Evolutionary conservation across 441 rosid species (phyloP).

Genomic region (Hypseocharis bilobata): DNA sequence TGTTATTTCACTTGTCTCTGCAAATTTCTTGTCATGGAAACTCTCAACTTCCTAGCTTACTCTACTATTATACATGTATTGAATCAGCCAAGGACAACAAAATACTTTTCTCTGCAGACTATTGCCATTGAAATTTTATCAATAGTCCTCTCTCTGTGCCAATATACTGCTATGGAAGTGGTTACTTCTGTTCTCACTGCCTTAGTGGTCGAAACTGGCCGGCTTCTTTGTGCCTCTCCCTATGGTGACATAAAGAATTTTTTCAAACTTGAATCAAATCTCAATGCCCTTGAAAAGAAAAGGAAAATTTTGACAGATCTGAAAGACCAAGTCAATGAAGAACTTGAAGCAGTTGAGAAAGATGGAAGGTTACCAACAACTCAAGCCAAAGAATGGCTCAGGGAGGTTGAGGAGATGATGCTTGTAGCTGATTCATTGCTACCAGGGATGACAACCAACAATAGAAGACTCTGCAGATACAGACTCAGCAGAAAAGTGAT

Average conservation of each 20-base stretch:
- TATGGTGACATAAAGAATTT: too few species aligned
- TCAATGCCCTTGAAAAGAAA: constrained; percentile 18
- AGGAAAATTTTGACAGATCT: constrained; percentile 15
- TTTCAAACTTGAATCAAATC: constrained; percentile 22
- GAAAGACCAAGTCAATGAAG: constrained; percentile 11
- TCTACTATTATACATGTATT: too few species aligned
- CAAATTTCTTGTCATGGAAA: too few species aligned
- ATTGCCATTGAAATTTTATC: not conserved
- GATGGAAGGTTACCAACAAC: constrained; percentile 3
- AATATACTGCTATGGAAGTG: not conserved
- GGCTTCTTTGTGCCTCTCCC: not conserved
- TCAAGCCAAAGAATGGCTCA: constrained; percentile 2
- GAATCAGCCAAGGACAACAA: too few species aligned
- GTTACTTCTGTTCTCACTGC: not conserved
- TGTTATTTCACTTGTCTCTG: too few species aligned
- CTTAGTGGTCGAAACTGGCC: not conserved
- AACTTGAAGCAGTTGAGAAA: constrained; percentile 16
- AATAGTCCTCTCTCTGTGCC: too few species aligned
- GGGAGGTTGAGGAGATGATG: not conserved
- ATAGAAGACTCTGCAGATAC: not conserved
- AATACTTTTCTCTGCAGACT: too few species aligned
- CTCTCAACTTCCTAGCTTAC: too few species aligned
- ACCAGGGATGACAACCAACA: constrained; percentile 11
- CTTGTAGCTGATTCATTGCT: not conserved
- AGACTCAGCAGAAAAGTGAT: constrained; percentile 9